These are phyloP conservation scores for Daldinia concentrica DNA, from an alignment of 495 filamentous ascomycete species.

Conservation along the genomic window DNA sequence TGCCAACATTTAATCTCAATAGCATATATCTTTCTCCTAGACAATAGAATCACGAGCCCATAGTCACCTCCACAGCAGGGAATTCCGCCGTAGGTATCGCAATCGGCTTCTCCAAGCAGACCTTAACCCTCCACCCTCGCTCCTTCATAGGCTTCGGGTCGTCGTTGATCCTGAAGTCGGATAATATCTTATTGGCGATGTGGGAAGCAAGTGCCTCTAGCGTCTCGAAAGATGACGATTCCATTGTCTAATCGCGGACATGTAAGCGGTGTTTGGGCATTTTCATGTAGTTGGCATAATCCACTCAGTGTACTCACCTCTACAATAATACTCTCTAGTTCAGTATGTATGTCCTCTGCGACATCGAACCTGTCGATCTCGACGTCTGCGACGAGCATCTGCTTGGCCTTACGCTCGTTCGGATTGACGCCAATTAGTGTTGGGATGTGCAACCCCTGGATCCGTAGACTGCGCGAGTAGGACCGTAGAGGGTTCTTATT, in stretches of 20 bases:
- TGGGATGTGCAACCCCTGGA: slow-evolving; percentile 63
- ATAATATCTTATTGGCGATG: slow-evolving; percentile 54
- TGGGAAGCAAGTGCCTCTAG: slow-evolving; percentile 66
- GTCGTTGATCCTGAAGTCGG: slow-evolving; percentile 40
- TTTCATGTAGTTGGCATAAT: background rate
- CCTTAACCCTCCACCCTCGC: slow-evolving; percentile 55
- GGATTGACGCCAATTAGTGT: slow-evolving; percentile 68
- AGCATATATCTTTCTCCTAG: background rate
- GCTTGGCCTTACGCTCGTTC: slow-evolving; percentile 66
- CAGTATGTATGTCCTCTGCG: slow-evolving; percentile 54
- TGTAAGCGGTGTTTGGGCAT: slow-evolving; percentile 16
- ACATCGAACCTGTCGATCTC: slow-evolving; percentile 58
- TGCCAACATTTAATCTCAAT: background rate
- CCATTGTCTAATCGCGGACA: slow-evolving; percentile 54
- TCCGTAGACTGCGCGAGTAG: slow-evolving; percentile 43
- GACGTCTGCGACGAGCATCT: slow-evolving; percentile 64
- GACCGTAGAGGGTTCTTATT: slow-evolving; percentile 37
- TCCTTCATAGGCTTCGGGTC: slow-evolving; percentile 40
- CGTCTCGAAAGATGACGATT: slow-evolving; percentile 68
- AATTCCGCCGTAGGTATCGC: slow-evolving; percentile 67
- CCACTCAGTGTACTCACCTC: slow-evolving; percentile 53
- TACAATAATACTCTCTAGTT: slow-evolving; percentile 59
- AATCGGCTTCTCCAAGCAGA: slow-evolving; percentile 66
- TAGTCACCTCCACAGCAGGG: slow-evolving; percentile 61
- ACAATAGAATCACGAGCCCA: slow-evolving; percentile 24